Evolutionary conservation across 2,329 filamentous ascomycete genomes (phyloP).

Genomic region (Nakataea oryzae): DNA sequence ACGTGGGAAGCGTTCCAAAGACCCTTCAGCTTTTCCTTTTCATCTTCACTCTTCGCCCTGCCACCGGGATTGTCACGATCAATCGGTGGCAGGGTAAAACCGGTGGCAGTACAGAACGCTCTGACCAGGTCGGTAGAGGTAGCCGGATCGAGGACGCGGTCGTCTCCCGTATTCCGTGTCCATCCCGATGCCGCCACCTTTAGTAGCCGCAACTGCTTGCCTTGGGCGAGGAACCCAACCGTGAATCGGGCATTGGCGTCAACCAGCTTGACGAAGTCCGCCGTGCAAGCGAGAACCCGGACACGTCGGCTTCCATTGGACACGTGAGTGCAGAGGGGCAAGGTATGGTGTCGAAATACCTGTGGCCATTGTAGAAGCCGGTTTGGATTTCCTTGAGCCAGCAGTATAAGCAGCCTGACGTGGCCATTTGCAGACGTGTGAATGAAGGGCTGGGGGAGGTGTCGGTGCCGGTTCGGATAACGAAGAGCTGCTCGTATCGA

Average conservation of each 20-base stretch:
- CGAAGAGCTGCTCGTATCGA: background rate
- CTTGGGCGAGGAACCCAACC: background rate
- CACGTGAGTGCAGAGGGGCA: background rate
- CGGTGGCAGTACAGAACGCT: background rate
- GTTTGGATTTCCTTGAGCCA: background rate
- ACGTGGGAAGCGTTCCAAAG: background rate
- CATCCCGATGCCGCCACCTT: background rate
- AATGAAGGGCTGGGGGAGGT: background rate
- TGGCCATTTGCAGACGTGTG: background rate
- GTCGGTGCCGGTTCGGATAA: background rate
- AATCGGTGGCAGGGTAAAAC: background rate
- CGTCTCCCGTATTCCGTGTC: background rate
- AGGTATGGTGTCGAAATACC: background rate
- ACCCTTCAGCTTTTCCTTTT: background rate
- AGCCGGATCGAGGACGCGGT: background rate
- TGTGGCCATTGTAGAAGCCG: background rate
- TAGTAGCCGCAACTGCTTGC: background rate
- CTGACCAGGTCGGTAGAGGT: background rate
- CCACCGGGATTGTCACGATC: background rate
- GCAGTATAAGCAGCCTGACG: background rate
- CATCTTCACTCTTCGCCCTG: background rate
- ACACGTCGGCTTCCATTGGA: background rate
- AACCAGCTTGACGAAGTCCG: background rate
- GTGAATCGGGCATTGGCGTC: background rate
- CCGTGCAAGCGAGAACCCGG: background rate